Percentiles rank a stretch among this genome's conserved stretches.
Evolutionary conservation across 169 alveolate species (phyloP).

Genomic region (Plasmodium yoelii): DNA sequence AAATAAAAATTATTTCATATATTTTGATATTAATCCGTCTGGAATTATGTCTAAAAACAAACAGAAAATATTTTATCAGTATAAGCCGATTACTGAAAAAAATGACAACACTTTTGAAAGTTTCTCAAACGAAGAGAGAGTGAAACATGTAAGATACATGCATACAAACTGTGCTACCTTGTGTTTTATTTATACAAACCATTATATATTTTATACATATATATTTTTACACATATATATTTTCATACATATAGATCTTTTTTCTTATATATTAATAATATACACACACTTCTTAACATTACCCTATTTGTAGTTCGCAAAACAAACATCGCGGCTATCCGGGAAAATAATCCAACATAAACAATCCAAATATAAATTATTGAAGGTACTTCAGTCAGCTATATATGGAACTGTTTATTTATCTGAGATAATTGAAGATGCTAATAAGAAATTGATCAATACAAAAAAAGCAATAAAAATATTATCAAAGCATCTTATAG

Average conservation of each 20-base stretch:
- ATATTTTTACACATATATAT: not conserved
- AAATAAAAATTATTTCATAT: constrained; percentile 1
- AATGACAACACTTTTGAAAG: constrained; percentile 13
- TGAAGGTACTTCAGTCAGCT: constrained; percentile 53
- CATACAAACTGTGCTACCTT: no score
- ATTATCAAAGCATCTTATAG: constrained; percentile 57
- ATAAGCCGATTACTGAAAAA: constrained; percentile 14
- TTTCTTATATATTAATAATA: not conserved
- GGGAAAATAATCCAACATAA: constrained; percentile 22
- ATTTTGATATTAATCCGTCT: constrained; percentile 45
- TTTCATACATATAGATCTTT: not conserved
- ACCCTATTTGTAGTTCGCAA: constrained; percentile 17
- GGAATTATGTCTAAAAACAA: constrained; percentile 69
- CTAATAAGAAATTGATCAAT: constrained; percentile 3
- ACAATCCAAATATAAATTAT: constrained; percentile 26
- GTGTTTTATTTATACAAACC: not conserved
- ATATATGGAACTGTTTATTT: constrained; percentile 58
- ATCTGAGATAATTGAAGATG: constrained; percentile 32
- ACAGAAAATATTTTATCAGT: constrained; percentile 21
- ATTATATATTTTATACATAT: not conserved
- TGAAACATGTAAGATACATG: constrained; percentile 53
- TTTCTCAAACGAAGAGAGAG: constrained; percentile 20
- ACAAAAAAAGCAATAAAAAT: constrained; percentile 48
- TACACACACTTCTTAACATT: not conserved
- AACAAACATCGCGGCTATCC: constrained; percentile 12